phyloP scores from a whole-genome alignment of 768 basidiomycete genomes.

The Amanita pseudoporphyria region DNA sequence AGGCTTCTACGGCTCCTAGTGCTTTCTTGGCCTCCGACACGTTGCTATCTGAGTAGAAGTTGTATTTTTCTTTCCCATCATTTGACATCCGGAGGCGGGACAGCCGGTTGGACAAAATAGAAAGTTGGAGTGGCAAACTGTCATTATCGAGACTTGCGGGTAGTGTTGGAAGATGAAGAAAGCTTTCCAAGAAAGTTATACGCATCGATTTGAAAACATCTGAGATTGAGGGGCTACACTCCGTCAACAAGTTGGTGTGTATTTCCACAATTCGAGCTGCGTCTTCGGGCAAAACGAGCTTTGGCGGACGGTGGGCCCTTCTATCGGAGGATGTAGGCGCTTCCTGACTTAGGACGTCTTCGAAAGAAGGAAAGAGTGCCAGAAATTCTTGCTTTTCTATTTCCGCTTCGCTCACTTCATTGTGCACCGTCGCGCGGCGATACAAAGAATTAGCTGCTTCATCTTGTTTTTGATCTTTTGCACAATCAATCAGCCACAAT shows the following conservation, averaged over 20 bases:
- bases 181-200: slow-evolving; percentile 19
- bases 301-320: slow-evolving; percentile 6
- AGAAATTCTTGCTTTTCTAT: slow-evolving; percentile 78
- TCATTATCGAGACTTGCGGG: slow-evolving; percentile 32
- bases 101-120: slow-evolving; percentile 34
- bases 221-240: background rate
- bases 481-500: slow-evolving; percentile 80
- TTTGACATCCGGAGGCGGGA: slow-evolving; percentile 18
- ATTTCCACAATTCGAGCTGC: slow-evolving; percentile 33
- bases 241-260: slow-evolving; percentile 36
- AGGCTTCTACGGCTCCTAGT: slow-evolving; percentile 34
- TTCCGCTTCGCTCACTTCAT: slow-evolving; percentile 57
- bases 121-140: slow-evolving; percentile 43
- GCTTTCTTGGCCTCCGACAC: slow-evolving; percentile 60
- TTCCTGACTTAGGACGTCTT: slow-evolving; percentile 39
- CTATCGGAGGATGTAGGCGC: slow-evolving; percentile 5
- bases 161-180: slow-evolving; percentile 19
- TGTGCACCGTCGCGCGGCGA: slow-evolving; percentile 46
- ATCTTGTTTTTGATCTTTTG: slow-evolving; percentile 54
- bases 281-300: slow-evolving; percentile 24
- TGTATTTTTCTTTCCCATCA: slow-evolving; percentile 26
- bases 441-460: slow-evolving; percentile 69
- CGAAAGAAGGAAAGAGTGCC: slow-evolving; percentile 79
- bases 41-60: slow-evolving; percentile 82
- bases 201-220: slow-evolving; percentile 6